Base-by-base conservation (phyloP, 805 yeast species). In the Torulaspora indica region DNA sequence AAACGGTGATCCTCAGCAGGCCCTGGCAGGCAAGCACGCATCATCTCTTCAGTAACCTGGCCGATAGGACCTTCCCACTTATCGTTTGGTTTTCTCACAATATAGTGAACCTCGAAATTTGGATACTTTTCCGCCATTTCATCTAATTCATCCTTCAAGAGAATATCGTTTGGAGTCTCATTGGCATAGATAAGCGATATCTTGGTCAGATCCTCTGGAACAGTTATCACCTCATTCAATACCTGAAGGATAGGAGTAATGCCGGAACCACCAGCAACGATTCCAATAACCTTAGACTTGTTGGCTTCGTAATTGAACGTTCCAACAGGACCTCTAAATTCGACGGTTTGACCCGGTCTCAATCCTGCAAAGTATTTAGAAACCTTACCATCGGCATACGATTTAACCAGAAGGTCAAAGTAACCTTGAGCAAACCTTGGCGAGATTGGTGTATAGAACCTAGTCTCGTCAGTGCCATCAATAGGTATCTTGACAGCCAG, bases 241-340 rank as follows among this genome's bases (percentile, higher is more conserved):
- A 90, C 83, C 67, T 89, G 95, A 58, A 85, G 74, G 67, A 87
- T 81, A 30, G 97, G 96, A 7, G 96, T 87, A 51, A 90, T 82
- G 41, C 97, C 95, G 0, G 91, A 79, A 14, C 95, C 95, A 53
- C 93, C 95, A 6, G 90, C 91, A 54, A 85, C 72, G 68, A 85
- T 73, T 14, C 81, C 79, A 45, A 85, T 71, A 47, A 79, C 77
- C 48, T 75, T 75, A 32, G 79, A 82, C 69, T 78, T 75, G 58
- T 82, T 82, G 10, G 69, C 54, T n/a, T 51, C 56, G 60, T 82
- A 82, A 27, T 77, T 63, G 64, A 85, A 78, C 60, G 81, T 74
- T 12, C 95, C 93, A 39, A 84, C 84, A 13, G 93, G 89, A 1
- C 95, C 95, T 62, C 79, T 77, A 57, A 85, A 84, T 49, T 76